phyloP scores from a whole-genome alignment of 306 rosid species.

The Acacia acuminata region DNA sequence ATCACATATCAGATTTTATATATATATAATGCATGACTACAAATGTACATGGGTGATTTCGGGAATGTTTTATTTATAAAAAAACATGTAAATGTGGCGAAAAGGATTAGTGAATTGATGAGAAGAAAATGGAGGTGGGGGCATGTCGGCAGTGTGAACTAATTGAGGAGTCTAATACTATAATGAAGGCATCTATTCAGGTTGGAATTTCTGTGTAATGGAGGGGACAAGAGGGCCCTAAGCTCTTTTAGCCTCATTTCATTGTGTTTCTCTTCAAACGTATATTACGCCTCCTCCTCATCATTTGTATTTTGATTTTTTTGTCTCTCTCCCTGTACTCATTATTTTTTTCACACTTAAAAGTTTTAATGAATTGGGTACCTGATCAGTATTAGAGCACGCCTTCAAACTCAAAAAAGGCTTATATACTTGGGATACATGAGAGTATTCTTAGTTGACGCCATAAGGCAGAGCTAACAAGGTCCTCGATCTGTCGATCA shows the following conservation, averaged over 20 bases:
- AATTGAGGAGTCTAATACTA: not conserved
- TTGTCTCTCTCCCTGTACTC: not conserved
- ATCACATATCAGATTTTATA: not conserved
- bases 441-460: too few species aligned
- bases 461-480: too few species aligned
- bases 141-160: constrained; percentile 40
- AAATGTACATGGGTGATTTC: too few species aligned
- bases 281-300: not conserved
- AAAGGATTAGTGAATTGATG: constrained; percentile 8
- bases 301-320: constrained; percentile 17
- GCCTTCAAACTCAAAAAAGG: too few species aligned
- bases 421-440: too few species aligned
- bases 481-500: too few species aligned
- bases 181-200: constrained; percentile 56
- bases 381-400: too few species aligned
- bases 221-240: constrained; percentile 58
- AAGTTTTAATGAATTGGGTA: too few species aligned
- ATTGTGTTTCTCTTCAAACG: constrained; percentile 11
- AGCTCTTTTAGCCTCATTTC: constrained; percentile 16
- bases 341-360: too few species aligned
- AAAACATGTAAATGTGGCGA: too few species aligned
- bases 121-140: constrained; percentile 8
- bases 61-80: too few species aligned
- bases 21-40: not conserved
- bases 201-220: constrained; percentile 24